A percentile compares a stretch with the other conserved stretches of the same genome.
phyloP scores from a whole-genome alignment of 2,329 filamentous ascomycete genomes.

The Myriosclerotinia curreyana region DNA sequence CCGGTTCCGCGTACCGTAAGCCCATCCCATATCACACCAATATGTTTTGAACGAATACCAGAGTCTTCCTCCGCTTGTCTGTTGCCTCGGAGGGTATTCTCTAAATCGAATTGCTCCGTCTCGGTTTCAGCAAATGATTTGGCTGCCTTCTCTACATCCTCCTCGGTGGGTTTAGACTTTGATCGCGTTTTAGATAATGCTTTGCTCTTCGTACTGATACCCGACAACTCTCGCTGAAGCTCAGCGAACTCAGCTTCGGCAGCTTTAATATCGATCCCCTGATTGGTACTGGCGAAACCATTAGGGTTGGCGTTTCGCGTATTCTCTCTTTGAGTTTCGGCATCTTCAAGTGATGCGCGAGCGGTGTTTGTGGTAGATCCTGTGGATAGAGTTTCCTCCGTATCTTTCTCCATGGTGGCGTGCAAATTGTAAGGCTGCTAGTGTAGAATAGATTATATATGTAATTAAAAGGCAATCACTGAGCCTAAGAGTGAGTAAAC shows the following conservation, averaged over 20 bases:
- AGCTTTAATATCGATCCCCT: slow-evolving; percentile 57
- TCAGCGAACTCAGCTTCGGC: slow-evolving; percentile 70
- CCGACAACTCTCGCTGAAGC: slow-evolving; percentile 59
- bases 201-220: slow-evolving; percentile 54
- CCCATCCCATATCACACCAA: slow-evolving; percentile 75
- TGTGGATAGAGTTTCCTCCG: slow-evolving; percentile 4
- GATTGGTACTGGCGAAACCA: slow-evolving; percentile 43
- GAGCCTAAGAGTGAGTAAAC: neutral
- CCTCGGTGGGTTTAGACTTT: slow-evolving; percentile 34
- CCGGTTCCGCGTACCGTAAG: slow-evolving; percentile 74
- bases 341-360: slow-evolving; percentile 33
- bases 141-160: slow-evolving; percentile 60
- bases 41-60: slow-evolving; percentile 77
- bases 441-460: neutral
- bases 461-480: neutral
- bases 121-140: slow-evolving; percentile 42
- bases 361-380: slow-evolving; percentile 12
- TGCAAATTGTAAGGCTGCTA: neutral
- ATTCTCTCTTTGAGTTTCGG: slow-evolving; percentile 44
- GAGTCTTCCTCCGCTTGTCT: slow-evolving; percentile 69
- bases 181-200: slow-evolving; percentile 49
- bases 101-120: slow-evolving; percentile 67
- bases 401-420: slow-evolving; percentile 18
- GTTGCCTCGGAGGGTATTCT: slow-evolving; percentile 68
- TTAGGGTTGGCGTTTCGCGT: slow-evolving; percentile 45